A percentile compares a stretch with the other conserved stretches of the same genome.
These are phyloP conservation scores for Talinum fruticosum DNA, from an alignment of 148 eudicot genomes.

Conservation along the genomic window DNA sequence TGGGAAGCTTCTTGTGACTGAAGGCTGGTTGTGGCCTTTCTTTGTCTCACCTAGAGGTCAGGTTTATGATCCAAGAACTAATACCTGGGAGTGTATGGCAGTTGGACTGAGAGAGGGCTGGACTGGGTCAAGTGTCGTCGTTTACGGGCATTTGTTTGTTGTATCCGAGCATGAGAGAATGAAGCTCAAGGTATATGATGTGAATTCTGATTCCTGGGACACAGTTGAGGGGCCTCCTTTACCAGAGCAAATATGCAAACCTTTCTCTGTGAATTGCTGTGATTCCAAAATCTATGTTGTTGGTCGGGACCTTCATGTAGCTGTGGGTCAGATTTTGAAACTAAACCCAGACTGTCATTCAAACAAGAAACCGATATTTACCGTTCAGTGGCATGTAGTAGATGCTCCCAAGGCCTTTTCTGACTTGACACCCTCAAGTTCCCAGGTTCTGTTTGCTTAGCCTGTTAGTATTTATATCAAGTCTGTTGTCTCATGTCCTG, in stretches of 20 bases:
- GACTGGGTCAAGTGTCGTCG: constrained; percentile 90
- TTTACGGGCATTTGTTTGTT: constrained; percentile 70
- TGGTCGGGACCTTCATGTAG: constrained; percentile 80
- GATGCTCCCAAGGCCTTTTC: constrained; percentile 53
- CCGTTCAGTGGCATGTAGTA: constrained; percentile 68
- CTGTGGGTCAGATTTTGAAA: constrained; percentile 59
- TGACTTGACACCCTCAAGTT: constrained; percentile 73
- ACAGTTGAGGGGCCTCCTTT: constrained; percentile 66
- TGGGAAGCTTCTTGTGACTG: constrained; percentile 85
- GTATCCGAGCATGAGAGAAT: constrained; percentile 92
- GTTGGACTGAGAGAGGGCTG: constrained; percentile 86
- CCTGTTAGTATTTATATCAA: constrained; percentile 12
- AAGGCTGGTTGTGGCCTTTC: constrained; percentile 99
- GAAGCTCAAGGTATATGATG: constrained; percentile 80
- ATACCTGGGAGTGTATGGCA: constrained; percentile 81
- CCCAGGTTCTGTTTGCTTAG: constrained; percentile 85
- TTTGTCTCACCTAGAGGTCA: constrained; percentile 86
- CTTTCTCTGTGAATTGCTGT: constrained; percentile 67
- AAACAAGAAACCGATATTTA: constrained; percentile 45
- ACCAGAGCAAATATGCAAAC: constrained; percentile 93
- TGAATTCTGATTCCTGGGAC: constrained; percentile 68
- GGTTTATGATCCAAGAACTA: constrained; percentile 67
- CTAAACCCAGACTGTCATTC: constrained; percentile 10
- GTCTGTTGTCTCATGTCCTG: background rate
- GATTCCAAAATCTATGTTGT: constrained; percentile 64